Evolutionary conservation across 2,329 filamentous ascomycete genomes (phyloP).

Genomic region (Fusarium papillatum): DNA sequence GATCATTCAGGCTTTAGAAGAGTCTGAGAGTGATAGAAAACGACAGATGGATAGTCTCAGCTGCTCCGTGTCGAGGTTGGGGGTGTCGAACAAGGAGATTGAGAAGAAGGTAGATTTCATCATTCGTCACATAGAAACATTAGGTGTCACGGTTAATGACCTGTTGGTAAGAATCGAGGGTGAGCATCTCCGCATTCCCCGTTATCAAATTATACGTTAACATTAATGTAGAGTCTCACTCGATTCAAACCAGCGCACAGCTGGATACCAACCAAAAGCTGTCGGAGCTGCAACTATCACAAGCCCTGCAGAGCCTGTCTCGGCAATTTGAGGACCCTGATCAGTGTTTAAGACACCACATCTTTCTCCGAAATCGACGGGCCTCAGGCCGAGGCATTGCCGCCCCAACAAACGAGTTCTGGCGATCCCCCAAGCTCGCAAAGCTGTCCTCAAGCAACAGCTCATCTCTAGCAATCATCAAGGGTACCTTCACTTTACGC

Average conservation of each 20-base stretch:
- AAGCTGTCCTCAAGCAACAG: background rate
- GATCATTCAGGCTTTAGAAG: background rate
- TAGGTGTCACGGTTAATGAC: too few species aligned
- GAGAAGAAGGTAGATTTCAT: constrained; percentile 4
- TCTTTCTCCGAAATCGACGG: background rate
- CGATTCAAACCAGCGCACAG: constrained; percentile 5
- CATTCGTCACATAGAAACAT: background rate
- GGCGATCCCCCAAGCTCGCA: background rate
- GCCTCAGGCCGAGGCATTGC: fast-evolving
- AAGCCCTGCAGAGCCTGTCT: background rate
- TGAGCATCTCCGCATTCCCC: too few species aligned
- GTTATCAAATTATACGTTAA: too few species aligned
- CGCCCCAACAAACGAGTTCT: constrained; percentile 13
- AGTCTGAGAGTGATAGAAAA: background rate
- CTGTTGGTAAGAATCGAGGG: too few species aligned
- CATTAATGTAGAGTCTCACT: background rate
- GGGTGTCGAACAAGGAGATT: background rate
- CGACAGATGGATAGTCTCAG: background rate
- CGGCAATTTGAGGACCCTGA: background rate
- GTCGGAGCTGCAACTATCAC: constrained; percentile 4
- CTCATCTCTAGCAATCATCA: background rate
- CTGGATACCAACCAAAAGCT: constrained; percentile 12
- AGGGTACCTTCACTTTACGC: background rate
- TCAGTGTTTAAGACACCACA: background rate
- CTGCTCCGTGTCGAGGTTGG: background rate